Evolutionary conservation across 179 eudicot species (phyloP).

Genomic region (Beta lomatogona): DNA sequence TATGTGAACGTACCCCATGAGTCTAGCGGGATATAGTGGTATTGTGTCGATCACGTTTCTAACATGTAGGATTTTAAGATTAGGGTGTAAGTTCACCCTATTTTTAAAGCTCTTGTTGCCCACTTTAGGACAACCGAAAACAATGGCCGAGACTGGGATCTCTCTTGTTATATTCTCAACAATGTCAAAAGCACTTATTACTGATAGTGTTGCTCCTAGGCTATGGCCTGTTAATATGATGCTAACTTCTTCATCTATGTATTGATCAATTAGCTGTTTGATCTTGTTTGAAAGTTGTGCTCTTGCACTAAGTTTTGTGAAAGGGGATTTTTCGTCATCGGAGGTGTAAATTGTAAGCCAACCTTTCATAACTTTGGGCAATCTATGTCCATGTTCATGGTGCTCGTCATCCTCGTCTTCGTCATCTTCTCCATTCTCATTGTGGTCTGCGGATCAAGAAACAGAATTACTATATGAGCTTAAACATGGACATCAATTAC

Average conservation of each 20-base stretch:
- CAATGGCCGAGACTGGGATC: conserved; percentile 59
- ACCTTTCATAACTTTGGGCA: conserved; percentile 65
- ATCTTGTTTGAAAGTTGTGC: conserved; percentile 55
- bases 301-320: conserved; percentile 67
- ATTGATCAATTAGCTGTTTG: conserved; percentile 36
- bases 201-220: conserved; percentile 65
- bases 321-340: conserved; percentile 62
- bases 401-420: neutral
- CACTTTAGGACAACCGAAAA: conserved; percentile 78
- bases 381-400: neutral
- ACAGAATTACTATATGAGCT: neutral
- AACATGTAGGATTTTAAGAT: conserved; percentile 59
- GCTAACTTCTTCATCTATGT: conserved; percentile 56
- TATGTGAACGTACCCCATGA: conserved; percentile 57
- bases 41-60: conserved; percentile 59
- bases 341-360: conserved; percentile 77
- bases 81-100: conserved; percentile 40
- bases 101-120: conserved; percentile 69
- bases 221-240: conserved; percentile 68
- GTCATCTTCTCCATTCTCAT: neutral
- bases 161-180: conserved; percentile 58
- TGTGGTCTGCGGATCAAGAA: neutral
- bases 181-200: conserved; percentile 67
- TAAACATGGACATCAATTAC: no score
- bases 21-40: conserved; percentile 46